Evolutionary conservation across 768 basidiomycete species (phyloP).

Genomic region (Rhodotorula taiwanensis): DNA sequence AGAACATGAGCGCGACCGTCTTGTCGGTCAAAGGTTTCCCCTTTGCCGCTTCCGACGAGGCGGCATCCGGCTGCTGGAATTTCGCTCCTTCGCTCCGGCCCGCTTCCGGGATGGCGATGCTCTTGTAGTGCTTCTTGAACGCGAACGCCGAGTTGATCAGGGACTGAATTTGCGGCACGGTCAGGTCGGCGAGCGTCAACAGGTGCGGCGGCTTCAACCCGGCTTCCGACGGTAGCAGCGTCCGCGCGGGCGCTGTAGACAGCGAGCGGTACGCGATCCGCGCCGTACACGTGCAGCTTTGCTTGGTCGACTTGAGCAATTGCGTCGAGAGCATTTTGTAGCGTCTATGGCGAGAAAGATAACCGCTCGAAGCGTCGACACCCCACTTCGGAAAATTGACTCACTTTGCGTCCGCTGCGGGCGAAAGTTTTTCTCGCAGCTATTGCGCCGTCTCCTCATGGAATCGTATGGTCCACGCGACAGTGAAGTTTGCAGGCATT

Average conservation of each 20-base stretch:
- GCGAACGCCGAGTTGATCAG: constrained; percentile 59
- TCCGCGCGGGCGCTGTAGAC: constrained; percentile 17
- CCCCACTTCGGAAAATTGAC: too few species aligned
- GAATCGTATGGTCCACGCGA: too few species aligned
- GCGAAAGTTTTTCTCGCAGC: too few species aligned
- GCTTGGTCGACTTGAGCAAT: constrained; percentile 8
- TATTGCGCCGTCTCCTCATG: too few species aligned
- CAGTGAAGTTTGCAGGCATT: too few species aligned
- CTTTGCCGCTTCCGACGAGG: not conserved
- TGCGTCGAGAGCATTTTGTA: not conserved
- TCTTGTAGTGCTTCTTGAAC: constrained; percentile 42
- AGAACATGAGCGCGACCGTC: constrained; percentile 81
- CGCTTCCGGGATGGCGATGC: constrained; percentile 22
- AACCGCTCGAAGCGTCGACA: too few species aligned
- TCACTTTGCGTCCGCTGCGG: too few species aligned
- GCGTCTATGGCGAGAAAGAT: not conserved
- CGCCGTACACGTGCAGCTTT: not conserved
- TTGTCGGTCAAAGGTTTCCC: constrained; percentile 51
- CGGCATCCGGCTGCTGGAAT: not conserved
- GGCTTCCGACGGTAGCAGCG: constrained; percentile 27
- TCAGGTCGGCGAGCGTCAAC: constrained; percentile 82
- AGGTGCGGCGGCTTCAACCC: constrained; percentile 56
- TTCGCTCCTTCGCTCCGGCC: constrained; percentile 28
- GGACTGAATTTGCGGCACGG: constrained; percentile 62
- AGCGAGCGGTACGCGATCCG: constrained; percentile 9